Base-by-base conservation (phyloP, 2,329 filamentous ascomycete species). In the Diaporthe nobilis region DNA sequence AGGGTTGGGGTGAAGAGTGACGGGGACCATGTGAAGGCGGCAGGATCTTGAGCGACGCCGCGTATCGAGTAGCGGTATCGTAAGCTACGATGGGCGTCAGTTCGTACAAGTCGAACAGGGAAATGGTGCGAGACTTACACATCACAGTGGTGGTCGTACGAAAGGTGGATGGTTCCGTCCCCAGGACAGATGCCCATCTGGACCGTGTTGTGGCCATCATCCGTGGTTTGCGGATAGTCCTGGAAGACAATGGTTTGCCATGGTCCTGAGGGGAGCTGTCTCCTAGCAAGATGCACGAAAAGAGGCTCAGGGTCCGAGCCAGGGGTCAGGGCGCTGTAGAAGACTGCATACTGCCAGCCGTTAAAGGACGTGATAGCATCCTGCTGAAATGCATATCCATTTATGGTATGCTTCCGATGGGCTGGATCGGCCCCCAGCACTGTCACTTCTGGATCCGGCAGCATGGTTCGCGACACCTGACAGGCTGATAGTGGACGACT, bases 131-230 rank as follows among this genome's bases (percentile, higher is more conserved):
- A 44, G 10, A 72, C 79, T 55, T 78, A 83, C 82, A 79, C 78
- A 72, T 86, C 85, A 76, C 85, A 86, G 77, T 89, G 87, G 76
- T 89, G 88, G 73, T 90, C 88, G 77, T 88, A 89, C 10, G 86
- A 87, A 5, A 90, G 79, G 76, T 89, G 88, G 34, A 90, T 88
- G n/a, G 86, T 88, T 60, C 88, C 88, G 76, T 89, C 88, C 2
- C 85, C 87, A 6, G 82, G 81, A 60, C 85, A 88, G 58, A 89
- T 86, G 3, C 88, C 88, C 77, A 89, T 83, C 79, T 88, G 88
- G 61, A 89, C 86, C 4, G 87, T 89, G 76, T 90, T 89, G 79
- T 89, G 88, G 4, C 87, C 87, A 75, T 89, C 88, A 58, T 89
- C 84, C 1, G 84, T 85, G 17, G 83, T 87, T 78, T 90, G 88